Percentiles rank a stretch among this genome's conserved stretches.
phyloP scores from a whole-genome alignment of 495 filamentous ascomycete species.

The Immersiella caudata region DNA sequence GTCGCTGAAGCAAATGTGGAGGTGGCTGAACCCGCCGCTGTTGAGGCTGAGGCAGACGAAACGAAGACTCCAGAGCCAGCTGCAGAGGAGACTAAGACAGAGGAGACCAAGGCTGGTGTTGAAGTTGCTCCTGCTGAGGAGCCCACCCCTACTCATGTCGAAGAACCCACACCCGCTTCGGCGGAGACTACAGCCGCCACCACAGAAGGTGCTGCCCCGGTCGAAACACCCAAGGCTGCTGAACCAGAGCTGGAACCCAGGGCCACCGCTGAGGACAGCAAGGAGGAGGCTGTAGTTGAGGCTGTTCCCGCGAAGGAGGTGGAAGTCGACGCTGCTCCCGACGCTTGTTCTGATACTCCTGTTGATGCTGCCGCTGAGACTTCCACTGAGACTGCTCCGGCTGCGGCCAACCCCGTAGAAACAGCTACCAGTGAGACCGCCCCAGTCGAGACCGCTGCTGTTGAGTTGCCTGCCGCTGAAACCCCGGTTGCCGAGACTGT shows the following conservation, averaged over 20 bases:
- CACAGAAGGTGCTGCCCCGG: background rate
- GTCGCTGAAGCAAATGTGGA: background rate
- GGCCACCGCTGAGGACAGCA: background rate
- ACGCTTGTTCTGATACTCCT: background rate
- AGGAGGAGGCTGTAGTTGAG: background rate
- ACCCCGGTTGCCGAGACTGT: background rate
- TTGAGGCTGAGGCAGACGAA: background rate
- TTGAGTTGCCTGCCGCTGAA: background rate
- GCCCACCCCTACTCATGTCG: too few species aligned
- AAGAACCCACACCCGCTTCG: too few species aligned
- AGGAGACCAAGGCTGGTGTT: background rate
- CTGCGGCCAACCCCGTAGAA: background rate
- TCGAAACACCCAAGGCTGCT: background rate
- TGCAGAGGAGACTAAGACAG: background rate
- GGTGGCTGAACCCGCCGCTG: background rate
- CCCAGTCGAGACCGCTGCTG: background rate
- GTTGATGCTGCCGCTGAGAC: background rate
- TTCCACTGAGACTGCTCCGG: background rate
- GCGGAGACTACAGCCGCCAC: background rate
- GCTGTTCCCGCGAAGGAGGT: background rate
- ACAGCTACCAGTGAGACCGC: background rate
- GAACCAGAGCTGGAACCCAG: background rate
- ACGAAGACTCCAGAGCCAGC: background rate
- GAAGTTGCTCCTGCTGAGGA: background rate
- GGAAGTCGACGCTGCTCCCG: constrained; percentile 1